phyloP scores from a whole-genome alignment of 441 rosid species.

The Erodium chrysanthum region DNA sequence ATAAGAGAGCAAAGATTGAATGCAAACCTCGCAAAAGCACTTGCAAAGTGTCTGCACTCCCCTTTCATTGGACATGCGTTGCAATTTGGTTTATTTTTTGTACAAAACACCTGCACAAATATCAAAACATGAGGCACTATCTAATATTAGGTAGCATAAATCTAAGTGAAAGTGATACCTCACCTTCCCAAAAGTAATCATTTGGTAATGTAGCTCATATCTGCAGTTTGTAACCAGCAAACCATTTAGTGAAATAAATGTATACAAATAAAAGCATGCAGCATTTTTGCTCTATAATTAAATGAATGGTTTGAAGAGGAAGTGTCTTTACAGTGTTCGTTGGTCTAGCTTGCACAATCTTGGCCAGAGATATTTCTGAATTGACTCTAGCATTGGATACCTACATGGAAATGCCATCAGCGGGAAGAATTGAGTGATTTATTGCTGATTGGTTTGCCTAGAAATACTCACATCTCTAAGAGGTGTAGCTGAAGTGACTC shows the following conservation, averaged over 20 bases:
- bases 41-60: constrained; percentile 97
- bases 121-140: constrained; percentile 20
- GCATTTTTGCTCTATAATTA: constrained; percentile 6
- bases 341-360: constrained; percentile 95
- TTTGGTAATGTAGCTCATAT: constrained; percentile 93
- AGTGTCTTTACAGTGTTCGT: constrained; percentile 55
- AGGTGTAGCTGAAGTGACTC: constrained; percentile 93
- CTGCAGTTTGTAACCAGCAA: constrained; percentile 27
- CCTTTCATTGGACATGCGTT: constrained; percentile 99
- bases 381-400: constrained; percentile 83
- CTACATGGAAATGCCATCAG: constrained; percentile 35
- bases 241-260: constrained; percentile 8
- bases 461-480: constrained; percentile 65
- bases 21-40: constrained; percentile 94
- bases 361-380: constrained; percentile 97
- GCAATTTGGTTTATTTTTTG: constrained; percentile 90
- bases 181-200: constrained; percentile 99
- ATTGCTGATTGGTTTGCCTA: constrained; percentile 12
- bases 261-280: background rate
- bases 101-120: constrained; percentile 83
- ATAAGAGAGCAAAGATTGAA: constrained; percentile 11
- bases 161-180: constrained; percentile 12
- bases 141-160: constrained; percentile 16
- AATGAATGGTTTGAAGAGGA: constrained; percentile 13
- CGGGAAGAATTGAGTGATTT: constrained; percentile 7